Conservation (phyloP, 2,329 filamentous ascomycete genomes). For the Cercospora canescens region DNA sequence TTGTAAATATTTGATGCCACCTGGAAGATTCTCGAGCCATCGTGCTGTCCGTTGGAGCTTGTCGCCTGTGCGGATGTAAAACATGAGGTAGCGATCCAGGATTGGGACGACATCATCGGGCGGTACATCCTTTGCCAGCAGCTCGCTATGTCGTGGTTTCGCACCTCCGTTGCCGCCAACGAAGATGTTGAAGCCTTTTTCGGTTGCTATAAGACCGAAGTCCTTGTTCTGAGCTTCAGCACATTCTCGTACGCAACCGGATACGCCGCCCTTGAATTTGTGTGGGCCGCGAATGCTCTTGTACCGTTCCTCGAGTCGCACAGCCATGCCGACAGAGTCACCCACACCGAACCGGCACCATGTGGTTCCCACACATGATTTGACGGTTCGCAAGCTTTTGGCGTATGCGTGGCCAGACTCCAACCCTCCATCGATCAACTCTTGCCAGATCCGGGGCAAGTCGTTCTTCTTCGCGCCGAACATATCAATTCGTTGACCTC, state of each 20-base stretch:
- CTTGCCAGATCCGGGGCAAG: conserved; percentile 76
- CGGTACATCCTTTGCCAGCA: conserved; percentile 83
- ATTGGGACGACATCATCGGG: conserved; percentile 80
- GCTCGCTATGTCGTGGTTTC: conserved; percentile 76
- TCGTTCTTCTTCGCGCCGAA: conserved; percentile 90
- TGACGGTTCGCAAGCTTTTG: conserved; percentile 84
- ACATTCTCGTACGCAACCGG: conserved; percentile 88
- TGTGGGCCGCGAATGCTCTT: conserved; percentile 88
- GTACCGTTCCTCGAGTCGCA: conserved; percentile 84
- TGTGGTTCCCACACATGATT: conserved; percentile 86
- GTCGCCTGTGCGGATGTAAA: conserved; percentile 92
- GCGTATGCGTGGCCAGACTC: conserved; percentile 90
- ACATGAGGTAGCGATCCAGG: conserved; percentile 84
- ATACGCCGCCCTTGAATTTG: conserved; percentile 83
- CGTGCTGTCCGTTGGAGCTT: conserved; percentile 84
- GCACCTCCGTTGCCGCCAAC: conserved; percentile 88
- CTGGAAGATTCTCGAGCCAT: conserved; percentile 82
- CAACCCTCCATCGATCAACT: conserved; percentile 79
- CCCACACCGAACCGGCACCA: conserved; percentile 90
- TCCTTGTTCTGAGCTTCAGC: conserved; percentile 93
- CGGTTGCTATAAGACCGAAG: conserved; percentile 87
- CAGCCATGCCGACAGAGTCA: conserved; percentile 88
- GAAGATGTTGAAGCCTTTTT: conserved; percentile 92
- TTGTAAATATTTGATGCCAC: conserved; percentile 78
- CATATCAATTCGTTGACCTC: conserved; percentile 88